phyloP scores from a whole-genome alignment of 73 alveolate species.

The Paramecium pentaurelia region DNA sequence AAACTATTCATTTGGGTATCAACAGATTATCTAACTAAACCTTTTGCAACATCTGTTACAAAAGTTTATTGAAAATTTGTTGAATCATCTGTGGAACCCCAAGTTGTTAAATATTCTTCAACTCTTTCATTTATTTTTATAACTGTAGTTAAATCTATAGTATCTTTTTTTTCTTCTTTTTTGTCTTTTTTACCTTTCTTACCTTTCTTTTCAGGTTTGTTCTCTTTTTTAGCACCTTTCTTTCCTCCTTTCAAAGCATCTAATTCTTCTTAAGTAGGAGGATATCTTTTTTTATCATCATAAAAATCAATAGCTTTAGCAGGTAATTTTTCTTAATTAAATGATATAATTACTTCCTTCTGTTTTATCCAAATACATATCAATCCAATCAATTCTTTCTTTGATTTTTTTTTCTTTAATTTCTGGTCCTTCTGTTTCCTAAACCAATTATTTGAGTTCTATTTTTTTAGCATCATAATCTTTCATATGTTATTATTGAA shows the following conservation, averaged over 20 bases:
- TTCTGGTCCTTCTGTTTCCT: slow-evolving; percentile 87
- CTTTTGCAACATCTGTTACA: slow-evolving; percentile 76
- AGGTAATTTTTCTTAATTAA: slow-evolving; percentile 30
- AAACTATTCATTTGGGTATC: slow-evolving; percentile 68
- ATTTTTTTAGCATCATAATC: slow-evolving; percentile 68
- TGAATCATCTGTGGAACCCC: slow-evolving; percentile 80
- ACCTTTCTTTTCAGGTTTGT: slow-evolving; percentile 69
- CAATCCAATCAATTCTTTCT: slow-evolving; percentile 86
- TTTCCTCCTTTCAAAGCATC: slow-evolving; percentile 82
- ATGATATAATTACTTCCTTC: slow-evolving; percentile 31
- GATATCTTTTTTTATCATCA: slow-evolving; percentile 46
- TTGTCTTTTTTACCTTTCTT: slow-evolving; percentile 71
- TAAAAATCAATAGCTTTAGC: slow-evolving; percentile 42
- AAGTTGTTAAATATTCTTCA: slow-evolving; percentile 69
- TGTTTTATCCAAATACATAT: slow-evolving; percentile 68
- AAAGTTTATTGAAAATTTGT: slow-evolving; percentile 66
- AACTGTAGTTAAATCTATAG: not conserved
- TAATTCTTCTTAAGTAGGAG: slow-evolving; percentile 68
- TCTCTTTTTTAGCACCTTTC: slow-evolving; percentile 78
- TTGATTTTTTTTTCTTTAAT: slow-evolving; percentile 76
- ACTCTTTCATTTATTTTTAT: slow-evolving; percentile 43
- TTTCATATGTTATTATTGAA: slow-evolving; percentile 59
- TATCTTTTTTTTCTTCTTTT: slow-evolving; percentile 60
- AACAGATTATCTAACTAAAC: slow-evolving; percentile 70
- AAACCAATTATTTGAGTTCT: slow-evolving; percentile 73